Base-by-base conservation (phyloP, 108 stramenopile species). In the Cyclostephanos invisitatus region DNA sequence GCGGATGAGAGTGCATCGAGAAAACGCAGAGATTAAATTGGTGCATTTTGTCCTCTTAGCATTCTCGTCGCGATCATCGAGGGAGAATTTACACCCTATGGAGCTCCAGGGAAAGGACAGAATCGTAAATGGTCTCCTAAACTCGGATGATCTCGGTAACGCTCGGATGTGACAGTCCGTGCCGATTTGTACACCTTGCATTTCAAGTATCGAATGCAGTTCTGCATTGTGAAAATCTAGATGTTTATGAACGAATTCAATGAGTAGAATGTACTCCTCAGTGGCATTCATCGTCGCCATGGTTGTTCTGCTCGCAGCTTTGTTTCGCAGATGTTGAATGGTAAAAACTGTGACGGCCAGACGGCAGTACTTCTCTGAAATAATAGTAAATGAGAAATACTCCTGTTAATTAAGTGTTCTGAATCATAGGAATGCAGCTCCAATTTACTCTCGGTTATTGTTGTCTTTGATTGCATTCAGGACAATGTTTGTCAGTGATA, bases 181-280 rank as follows among this genome's bases (percentile, higher is more conserved):
- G 20, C 75, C 88, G 40, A 89, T 42, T n/a, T 35, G 29, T 36
- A 94, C 89, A 10, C 80, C 89, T 48, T 82, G 56, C 79, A 91
- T 82, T 11, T 86, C 81, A 47, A 94, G 74, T 20, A 94, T 63
- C 2, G 93, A 87, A 38, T 70, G 55, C 0, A 94, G 63, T 49
- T 94, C 93, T 28, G 93, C 89, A 71, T 83, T 62, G 51, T 90
- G 90, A 82, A 94, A 94, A 53, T 89, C 85, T 11, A 89, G 55
- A 74, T 94, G 93, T 40, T 70, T 81, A 72, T 86, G 78, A 25
- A 86, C 93, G 60, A 91, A 94, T 71, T 94, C 93, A 20, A 90
- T 75, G 38, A 94, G 70, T 21, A 94, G 74, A 62, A 66, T 47
- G 65, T 91, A 93, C 14, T 87, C 73, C 5, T 62, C 56, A 50